Evolutionary conservation across 768 basidiomycete species (phyloP), one percentile per base, ranked within the genome.

Genomic region (Obba rivulosa): DNA sequence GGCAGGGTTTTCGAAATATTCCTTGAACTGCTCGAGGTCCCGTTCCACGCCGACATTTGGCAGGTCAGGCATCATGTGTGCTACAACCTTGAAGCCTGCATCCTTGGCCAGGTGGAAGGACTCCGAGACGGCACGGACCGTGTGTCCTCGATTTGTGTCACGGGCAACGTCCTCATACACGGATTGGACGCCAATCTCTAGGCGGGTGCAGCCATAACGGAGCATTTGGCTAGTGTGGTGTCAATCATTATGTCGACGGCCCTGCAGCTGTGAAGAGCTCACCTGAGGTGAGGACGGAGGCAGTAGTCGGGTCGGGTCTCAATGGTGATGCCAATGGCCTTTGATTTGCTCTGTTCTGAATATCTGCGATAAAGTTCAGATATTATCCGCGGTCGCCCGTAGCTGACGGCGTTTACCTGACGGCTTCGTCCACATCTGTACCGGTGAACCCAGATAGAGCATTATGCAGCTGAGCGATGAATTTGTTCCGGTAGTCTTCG

Each of bases 1-100:
- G 0, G 89, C 89, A 10, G 96, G 96, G 62, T 96, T 98, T 70
- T 99, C 96, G 59, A 99, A 99, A 66, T 93, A 99, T 64, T 98
- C 96, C 65, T 96, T 94, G 78, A 99, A 99, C 62, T 98, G 96
- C 61, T 93, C 93, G 41, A 99, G 79, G 67, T 99, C 96, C 48
- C 96, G 82, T 70, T 98, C 96, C 50, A 95, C 78, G 28, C 96
- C 96, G 49, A 98, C 91, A 63, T 99, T 99, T 8, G 95, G 95
- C 8, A 98, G 78, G 66, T 99, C 95, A 13, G 94, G 93, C 94
- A 99, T 99, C 96, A 98, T 98, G 64, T 99, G 96, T 17, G 94
- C 94, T 23, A 99, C 96, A 46, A 99, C 94, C 69, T 99, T 99
- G 84, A 96, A 99, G 3, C 96, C 96, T 1, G 95, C 96, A 60